Conservation (phyloP, 768 basidiomycete genomes). For the Boletus eberwhitei region DNA sequence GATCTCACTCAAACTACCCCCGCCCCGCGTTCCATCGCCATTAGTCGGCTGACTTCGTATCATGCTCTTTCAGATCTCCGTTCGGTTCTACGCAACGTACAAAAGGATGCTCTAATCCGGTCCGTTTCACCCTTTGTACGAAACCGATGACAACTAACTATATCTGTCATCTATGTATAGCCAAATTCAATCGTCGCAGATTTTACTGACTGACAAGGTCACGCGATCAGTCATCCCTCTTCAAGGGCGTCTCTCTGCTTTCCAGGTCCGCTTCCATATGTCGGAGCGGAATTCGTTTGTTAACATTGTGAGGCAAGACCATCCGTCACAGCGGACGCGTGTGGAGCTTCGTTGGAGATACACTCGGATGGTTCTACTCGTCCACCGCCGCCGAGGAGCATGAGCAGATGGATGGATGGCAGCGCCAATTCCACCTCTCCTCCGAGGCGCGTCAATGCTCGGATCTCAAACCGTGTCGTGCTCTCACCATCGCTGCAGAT, state of each 20-base stretch:
- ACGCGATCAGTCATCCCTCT: conserved; percentile 23
- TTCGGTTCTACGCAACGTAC: conserved; percentile 11
- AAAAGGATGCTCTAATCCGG: conserved; percentile 28
- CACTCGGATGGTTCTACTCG: conserved; percentile 49
- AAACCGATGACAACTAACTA: background rate
- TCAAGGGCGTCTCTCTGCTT: conserved; percentile 42
- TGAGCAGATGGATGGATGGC: conserved; percentile 32
- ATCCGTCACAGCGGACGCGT: conserved; percentile 29
- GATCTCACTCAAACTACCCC: background rate
- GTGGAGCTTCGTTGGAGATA: conserved; percentile 49
- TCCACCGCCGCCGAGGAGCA: conserved; percentile 16
- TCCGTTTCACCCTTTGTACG: conserved; percentile 7
- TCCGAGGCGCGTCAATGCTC: conserved; percentile 15
- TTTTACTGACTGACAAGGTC: conserved; percentile 36
- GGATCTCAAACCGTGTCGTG: background rate
- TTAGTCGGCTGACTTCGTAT: background rate
- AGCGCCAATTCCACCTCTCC: conserved; percentile 40
- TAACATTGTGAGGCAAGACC: conserved; percentile 26
- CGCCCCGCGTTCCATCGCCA: background rate
- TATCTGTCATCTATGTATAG: conserved; percentile 24
- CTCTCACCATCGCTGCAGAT: conserved; percentile 34
- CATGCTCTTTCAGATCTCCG: conserved; percentile 15
- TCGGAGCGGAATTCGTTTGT: background rate
- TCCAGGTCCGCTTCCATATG: conserved; percentile 38
- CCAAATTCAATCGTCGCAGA: conserved; percentile 39